Evolutionary conservation across 768 basidiomycete genomes (phyloP).

Genomic region (Paxillus ammoniavirescens): DNA sequence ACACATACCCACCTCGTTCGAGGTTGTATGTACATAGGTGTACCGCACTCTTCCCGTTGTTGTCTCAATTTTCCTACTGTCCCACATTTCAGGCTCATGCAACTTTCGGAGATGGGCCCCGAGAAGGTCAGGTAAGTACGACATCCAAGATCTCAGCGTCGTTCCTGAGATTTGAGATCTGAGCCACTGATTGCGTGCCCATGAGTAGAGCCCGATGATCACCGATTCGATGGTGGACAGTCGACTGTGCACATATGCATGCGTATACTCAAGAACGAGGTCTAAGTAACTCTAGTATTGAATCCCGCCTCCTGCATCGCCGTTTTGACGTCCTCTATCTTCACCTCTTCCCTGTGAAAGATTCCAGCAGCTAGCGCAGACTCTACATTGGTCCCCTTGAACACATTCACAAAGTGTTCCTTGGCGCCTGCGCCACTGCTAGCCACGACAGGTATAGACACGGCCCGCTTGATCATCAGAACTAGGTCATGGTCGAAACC

Average conservation of each 20-base stretch:
- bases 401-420: conserved; percentile 87
- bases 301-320: conserved; percentile 46
- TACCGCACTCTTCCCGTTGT: conserved; percentile 18
- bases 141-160: no score
- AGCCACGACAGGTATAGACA: conserved; percentile 90
- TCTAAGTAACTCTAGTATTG: conserved; percentile 40
- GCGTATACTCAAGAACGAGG: not conserved
- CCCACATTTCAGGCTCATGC: no score
- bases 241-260: no score
- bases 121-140: no score
- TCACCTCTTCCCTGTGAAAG: conserved; percentile 90
- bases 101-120: no score
- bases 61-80: not conserved
- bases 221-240: no score
- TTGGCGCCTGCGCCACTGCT: conserved; percentile 87
- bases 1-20: conserved; percentile 30
- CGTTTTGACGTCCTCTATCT: conserved; percentile 77
- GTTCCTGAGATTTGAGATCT: no score
- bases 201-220: not conserved
- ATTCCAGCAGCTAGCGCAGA: conserved; percentile 96
- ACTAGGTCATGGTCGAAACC: conserved; percentile 91
- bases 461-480: conserved; percentile 66
- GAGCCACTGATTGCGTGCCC: no score
- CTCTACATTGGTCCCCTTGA: conserved; percentile 75
- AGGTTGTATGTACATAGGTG: conserved; percentile 34